Conservation (phyloP, 768 basidiomycete genomes). For the Strobilomyces echinocephalus region DNA sequence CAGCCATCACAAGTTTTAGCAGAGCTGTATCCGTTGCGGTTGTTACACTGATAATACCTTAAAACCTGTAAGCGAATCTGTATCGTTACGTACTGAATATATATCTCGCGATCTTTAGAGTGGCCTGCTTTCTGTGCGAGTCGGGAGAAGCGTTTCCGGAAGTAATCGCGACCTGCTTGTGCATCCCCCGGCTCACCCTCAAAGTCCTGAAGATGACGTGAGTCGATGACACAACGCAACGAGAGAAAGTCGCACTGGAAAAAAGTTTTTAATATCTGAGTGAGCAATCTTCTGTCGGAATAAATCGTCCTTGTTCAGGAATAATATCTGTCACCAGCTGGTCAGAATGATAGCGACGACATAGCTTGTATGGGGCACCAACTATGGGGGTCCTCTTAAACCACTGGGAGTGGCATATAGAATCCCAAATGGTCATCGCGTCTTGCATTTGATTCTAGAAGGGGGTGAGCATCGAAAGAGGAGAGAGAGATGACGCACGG, state of each 20-base stretch:
- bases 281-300: slow-evolving; percentile 76
- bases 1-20: slow-evolving; percentile 92
- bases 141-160: slow-evolving; percentile 78
- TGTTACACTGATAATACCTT: slow-evolving; percentile 53
- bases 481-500: slow-evolving; percentile 45
- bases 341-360: background rate
- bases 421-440: slow-evolving; percentile 98
- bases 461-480: background rate
- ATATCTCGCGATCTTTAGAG: slow-evolving; percentile 84
- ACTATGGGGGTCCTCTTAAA: slow-evolving; percentile 93
- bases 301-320: slow-evolving; percentile 95
- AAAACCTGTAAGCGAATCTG: slow-evolving; percentile 7
- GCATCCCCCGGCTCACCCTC: slow-evolving; percentile 73
- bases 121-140: slow-evolving; percentile 82
- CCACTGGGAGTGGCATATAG: slow-evolving; percentile 97
- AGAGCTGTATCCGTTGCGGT: slow-evolving; percentile 91
- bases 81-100: slow-evolving; percentile 71
- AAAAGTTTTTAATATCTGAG: slow-evolving; percentile 85
- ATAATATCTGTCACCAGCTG: slow-evolving; percentile 61
- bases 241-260: slow-evolving; percentile 53
- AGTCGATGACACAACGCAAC: background rate
- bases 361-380: slow-evolving; percentile 22
- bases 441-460: slow-evolving; percentile 96
- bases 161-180: slow-evolving; percentile 80
- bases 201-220: slow-evolving; percentile 56